Evolutionary conservation across 495 filamentous ascomycete genomes (phyloP).

Genomic region (Amniculicola lignicola): DNA sequence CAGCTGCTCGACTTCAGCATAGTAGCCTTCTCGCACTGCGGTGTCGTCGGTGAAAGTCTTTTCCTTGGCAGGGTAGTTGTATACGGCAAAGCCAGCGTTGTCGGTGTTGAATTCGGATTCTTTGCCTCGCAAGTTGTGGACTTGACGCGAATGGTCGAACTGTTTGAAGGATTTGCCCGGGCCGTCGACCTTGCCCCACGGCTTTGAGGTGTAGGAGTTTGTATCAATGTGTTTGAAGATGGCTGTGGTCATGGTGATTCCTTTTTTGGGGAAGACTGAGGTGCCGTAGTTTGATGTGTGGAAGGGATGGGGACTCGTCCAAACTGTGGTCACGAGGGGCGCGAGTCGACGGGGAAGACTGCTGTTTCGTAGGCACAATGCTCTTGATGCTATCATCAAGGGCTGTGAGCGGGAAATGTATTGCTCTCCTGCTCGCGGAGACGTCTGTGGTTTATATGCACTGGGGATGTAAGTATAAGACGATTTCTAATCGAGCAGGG

Average conservation of each 20-base stretch:
- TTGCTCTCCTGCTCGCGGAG: no score
- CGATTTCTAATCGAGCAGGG: background rate
- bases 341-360: background rate
- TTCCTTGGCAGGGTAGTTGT: slow-evolving; percentile 35
- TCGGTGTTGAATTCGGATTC: slow-evolving; percentile 36
- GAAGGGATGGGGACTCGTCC: background rate
- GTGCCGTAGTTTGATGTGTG: background rate
- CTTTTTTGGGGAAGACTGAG: background rate
- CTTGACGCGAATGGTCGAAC: slow-evolving; percentile 25
- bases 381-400: background rate
- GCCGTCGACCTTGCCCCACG: slow-evolving; percentile 43
- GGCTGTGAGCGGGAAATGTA: no score
- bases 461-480: background rate
- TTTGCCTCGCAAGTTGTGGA: slow-evolving; percentile 37
- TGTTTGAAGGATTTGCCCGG: slow-evolving; percentile 35
- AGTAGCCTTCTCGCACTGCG: slow-evolving; percentile 36
- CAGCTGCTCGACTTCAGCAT: slow-evolving; percentile 38
- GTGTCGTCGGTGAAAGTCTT: slow-evolving; percentile 38
- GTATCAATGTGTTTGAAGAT: slow-evolving; percentile 43
- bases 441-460: background rate
- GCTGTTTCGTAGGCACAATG: background rate
- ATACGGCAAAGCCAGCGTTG: slow-evolving; percentile 39
- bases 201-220: slow-evolving; percentile 30
- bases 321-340: background rate
- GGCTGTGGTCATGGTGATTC: slow-evolving; percentile 39